Base-by-base conservation (phyloP, 345 rosid species). In the Citrus sp. region DNA sequence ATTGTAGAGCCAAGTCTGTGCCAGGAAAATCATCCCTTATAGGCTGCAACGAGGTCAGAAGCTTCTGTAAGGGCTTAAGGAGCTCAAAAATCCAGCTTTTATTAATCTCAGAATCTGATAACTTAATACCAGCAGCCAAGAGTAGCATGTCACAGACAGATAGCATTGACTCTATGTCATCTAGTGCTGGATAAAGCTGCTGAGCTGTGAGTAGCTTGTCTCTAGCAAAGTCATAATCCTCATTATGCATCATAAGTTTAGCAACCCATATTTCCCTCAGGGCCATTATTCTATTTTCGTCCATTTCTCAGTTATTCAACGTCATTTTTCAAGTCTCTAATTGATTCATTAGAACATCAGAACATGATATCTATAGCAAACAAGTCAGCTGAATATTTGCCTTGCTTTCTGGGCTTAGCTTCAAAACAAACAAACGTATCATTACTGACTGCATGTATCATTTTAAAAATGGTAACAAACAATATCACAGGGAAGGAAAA, bases 31-130 rank as follows among this genome's bases (percentile, higher is more conserved):
- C 58, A 30, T 58, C 70, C 54, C 37, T 70, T 56, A 82, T 69
- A 14, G 78, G 72, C 68, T 74, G 85, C 79, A 85, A 78, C 75
- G 60, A 49, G 27, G 60, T 54, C 42, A 69, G 70, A 38, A 85
- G 75, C 75, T 79, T 82, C 77, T 73, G 64, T 67, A 79, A 77
- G 69, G 85, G 81, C 24, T 51, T 28, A 51, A 74, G 34, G 68
- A 80, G 76, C 75, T 77, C 62, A 38, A 73, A 73, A 24, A 83
- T 72, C 66, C 78, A 73, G 46, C 62, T 73, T 40, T 73, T 54
- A 80, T 80, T 76, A 19, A 62, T 70, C 61, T 71, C 75, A 55
- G 35, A 73, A 54, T 79, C 80, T 8, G 78, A 79, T 65, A 82
- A 40, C 80, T 67, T 58, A 27, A 59, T 28, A 60, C 63, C 64